Evolutionary conservation across 2,329 filamentous ascomycete genomes (phyloP).

Genomic region (Ceratocystis diversiconidia): DNA sequence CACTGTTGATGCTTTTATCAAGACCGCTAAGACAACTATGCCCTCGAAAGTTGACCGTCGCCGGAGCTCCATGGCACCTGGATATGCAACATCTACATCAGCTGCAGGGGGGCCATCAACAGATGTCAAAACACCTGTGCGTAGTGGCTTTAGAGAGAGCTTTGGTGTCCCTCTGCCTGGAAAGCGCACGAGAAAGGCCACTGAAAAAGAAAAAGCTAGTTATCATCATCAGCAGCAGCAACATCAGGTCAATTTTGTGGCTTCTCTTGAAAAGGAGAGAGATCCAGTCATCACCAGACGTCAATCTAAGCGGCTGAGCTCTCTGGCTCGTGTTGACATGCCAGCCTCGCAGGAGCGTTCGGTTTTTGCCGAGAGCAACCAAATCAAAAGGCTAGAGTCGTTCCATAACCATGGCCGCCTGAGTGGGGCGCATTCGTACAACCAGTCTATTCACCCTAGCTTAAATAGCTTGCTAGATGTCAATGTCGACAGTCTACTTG

Average conservation of each 20-base stretch:
- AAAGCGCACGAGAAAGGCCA: conserved; percentile 34
- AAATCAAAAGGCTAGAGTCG: conserved; percentile 55
- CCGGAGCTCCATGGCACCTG: conserved; percentile 51
- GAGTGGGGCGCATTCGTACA: conserved; percentile 39
- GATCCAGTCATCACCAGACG: conserved; percentile 40
- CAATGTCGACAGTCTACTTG: conserved; percentile 54
- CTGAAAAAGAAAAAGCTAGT: conserved; percentile 25
- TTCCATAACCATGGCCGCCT: conserved; percentile 46
- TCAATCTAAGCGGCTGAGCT: conserved; percentile 71
- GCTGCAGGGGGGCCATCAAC: background rate
- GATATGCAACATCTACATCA: conserved; percentile 22
- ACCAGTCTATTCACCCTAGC: conserved; percentile 34
- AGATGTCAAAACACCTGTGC: conserved; percentile 55
- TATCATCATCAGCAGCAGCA: conserved; percentile 1
- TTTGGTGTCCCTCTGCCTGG: conserved; percentile 47
- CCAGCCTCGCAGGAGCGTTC: conserved; percentile 71
- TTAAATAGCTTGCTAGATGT: conserved; percentile 52
- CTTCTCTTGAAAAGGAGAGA: conserved; percentile 57
- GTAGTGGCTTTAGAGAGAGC: conserved; percentile 59
- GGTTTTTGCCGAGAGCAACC: conserved; percentile 54
- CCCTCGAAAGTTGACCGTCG: conserved; percentile 34
- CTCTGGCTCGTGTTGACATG: conserved; percentile 73
- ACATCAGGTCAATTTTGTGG: conserved; percentile 37
- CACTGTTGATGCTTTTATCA: conserved; percentile 43
- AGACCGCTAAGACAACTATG: conserved; percentile 21